Conservation (phyloP, 164 flowering plant genomes). For the Houttuynia cordata region DNA sequence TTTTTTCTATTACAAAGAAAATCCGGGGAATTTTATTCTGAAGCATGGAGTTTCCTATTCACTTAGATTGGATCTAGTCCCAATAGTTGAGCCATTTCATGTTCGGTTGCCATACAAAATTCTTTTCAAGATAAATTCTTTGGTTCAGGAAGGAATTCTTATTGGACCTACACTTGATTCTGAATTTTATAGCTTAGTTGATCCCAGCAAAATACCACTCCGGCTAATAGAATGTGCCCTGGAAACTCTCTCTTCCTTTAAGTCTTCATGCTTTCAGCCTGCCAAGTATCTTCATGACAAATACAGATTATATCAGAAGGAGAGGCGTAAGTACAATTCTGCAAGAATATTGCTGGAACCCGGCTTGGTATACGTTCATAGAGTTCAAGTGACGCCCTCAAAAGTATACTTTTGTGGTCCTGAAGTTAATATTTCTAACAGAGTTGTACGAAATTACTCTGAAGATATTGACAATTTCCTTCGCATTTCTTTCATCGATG, state of each 20-base stretch:
- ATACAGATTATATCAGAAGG: conserved; percentile 20
- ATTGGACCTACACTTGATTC: conserved; percentile 49
- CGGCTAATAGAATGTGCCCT: conserved; percentile 45
- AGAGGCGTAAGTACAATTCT: conserved; percentile 7
- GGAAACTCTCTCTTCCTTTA: conserved; percentile 45
- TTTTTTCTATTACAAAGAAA: conserved; percentile 36
- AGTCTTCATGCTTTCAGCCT: conserved; percentile 77
- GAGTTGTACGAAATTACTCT: conserved; percentile 46
- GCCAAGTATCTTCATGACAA: conserved; percentile 48
- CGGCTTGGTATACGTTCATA: conserved; percentile 57
- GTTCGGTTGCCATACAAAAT: conserved; percentile 45
- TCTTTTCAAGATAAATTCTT: conserved; percentile 45
- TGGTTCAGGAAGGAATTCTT: conserved; percentile 73
- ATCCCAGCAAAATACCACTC: conserved; percentile 27
- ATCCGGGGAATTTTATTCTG: conserved; percentile 22
- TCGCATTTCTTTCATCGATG: conserved; percentile 77
- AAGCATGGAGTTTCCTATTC: conserved; percentile 32
- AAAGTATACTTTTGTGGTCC: conserved; percentile 73
- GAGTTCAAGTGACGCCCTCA: conserved; percentile 71
- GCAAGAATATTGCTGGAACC: conserved; percentile 31
- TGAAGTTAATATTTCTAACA: conserved; percentile 68
- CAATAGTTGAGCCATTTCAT: conserved; percentile 38
- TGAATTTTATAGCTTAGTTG: conserved; percentile 37
- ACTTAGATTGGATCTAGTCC: conserved; percentile 35
- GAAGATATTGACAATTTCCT: conserved; percentile 53